Base-by-base conservation (phyloP, 768 basidiomycete genomes). In the Xerocomellus chrysenteron region DNA sequence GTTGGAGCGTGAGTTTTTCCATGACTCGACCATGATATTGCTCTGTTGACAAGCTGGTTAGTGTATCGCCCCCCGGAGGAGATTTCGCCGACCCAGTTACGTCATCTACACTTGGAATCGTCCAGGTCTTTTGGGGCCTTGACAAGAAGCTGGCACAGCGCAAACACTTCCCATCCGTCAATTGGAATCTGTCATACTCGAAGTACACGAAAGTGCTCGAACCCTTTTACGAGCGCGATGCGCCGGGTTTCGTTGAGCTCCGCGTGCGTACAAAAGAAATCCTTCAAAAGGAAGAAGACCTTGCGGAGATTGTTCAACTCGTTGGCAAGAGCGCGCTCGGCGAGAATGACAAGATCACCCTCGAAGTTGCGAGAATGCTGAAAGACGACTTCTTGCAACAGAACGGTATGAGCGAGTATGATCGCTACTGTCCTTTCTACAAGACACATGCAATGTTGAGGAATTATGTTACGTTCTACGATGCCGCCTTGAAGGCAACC, bases 151-250 rank as follows among this genome's bases (percentile, higher is more conserved):
- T 98, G 56, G 97, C 97, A 3, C 97, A 98, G 72, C 84, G 96
- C 60, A 98, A 99, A 74, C 95, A 99, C 72, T 99, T 99, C 82
- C 97, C 97, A 2, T 97, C 95, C n/a, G 96, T 99, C 73, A 98
- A 99, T 77, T 99, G 97, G 97, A 97, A 88, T 62, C 78, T 97
- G n/a, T 99, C 97, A 11, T 98, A 98, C 74, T 98, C 97, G 56
- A 99, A 99, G 74, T 98, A 99, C 75, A 90, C 88, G 59, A 95
- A 94, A 69, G 86, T 94, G 11, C 83, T 98, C 40, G 94, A 96
- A 65, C 83, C 90, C 1, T 88, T 94, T 74, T 99, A 98, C 74
- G 94, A 98, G 73, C 75, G 80, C 42, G 87, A 87, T 49, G 87
- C 92, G 65, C 91, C 94, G 5, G 96, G 94, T n/a, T 99, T 99